These are phyloP conservation scores for Rhodosporidiobolus odoratus DNA, from an alignment of 768 basidiomycete genomes.

Conservation along the genomic window DNA sequence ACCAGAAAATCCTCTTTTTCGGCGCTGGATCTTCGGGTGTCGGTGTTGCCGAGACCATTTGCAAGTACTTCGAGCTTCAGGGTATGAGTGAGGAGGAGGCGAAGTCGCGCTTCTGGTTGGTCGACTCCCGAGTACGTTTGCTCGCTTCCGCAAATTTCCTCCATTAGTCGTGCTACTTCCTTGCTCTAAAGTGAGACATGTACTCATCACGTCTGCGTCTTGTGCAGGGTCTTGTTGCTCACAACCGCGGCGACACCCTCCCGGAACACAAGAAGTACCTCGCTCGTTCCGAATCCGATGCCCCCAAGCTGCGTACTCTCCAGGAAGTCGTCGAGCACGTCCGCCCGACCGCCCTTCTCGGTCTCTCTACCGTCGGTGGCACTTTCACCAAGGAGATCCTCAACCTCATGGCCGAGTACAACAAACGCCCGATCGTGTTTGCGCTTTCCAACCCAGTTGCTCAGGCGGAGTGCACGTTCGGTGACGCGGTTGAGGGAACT, in stretches of 20 bases:
- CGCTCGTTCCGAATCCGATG: conserved; percentile 70
- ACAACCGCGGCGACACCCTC: conserved; percentile 63
- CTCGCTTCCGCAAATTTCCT: not conserved
- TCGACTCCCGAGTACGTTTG: conserved; percentile 44
- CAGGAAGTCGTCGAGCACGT: conserved; percentile 73
- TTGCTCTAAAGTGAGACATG: not conserved
- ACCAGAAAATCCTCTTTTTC: conserved; percentile 83
- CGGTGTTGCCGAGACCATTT: conserved; percentile 77
- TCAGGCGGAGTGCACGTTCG: conserved; percentile 63
- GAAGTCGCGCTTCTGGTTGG: conserved; percentile 67
- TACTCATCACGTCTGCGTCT: no score
- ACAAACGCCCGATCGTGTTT: conserved; percentile 82
- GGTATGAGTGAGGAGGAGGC: conserved; percentile 74
- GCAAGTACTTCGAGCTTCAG: conserved; percentile 76
- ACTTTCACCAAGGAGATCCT: conserved; percentile 72
- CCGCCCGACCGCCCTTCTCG: conserved; percentile 80
- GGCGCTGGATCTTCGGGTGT: conserved; percentile 90
- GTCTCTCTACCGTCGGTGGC: conserved; percentile 76
- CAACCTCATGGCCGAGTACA: conserved; percentile 68
- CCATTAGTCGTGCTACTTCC: not conserved
- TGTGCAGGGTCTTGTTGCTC: conserved; percentile 69
- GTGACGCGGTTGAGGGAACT: conserved; percentile 66
- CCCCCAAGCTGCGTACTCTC: conserved; percentile 67
- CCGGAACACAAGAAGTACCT: conserved; percentile 85
- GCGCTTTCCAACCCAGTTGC: conserved; percentile 74